These are phyloP conservation scores for Macrocystidia cucumis DNA, from an alignment of 1,284 basidiomycete genomes.

Conservation along the genomic window DNA sequence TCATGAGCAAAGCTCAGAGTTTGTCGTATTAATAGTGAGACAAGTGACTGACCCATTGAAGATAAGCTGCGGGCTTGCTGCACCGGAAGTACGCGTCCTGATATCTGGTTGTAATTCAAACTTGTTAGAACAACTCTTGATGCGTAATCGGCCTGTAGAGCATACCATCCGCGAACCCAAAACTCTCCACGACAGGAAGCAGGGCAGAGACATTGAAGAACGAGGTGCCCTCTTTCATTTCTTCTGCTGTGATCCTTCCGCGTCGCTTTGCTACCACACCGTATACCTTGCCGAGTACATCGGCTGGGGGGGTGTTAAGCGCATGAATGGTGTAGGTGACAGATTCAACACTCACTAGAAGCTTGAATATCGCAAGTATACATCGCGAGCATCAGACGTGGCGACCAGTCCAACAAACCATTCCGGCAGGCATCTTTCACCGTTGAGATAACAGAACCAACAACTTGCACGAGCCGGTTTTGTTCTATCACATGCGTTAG, in stretches of 20 bases:
- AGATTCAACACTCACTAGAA: slow-evolving; percentile 62
- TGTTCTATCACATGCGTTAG: slow-evolving; percentile 36
- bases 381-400: slow-evolving; percentile 95
- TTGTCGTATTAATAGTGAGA: slow-evolving; percentile 2
- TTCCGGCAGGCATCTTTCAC: slow-evolving; percentile 86
- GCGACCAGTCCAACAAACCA: slow-evolving; percentile 95
- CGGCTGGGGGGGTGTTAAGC: slow-evolving; percentile 45
- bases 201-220: slow-evolving; percentile 91
- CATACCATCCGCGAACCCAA: slow-evolving; percentile 93
- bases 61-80: slow-evolving; percentile 93
- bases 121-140: slow-evolving; percentile 1
- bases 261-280: slow-evolving; percentile 88
- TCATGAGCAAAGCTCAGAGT: slow-evolving; percentile 2
- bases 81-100: slow-evolving; percentile 92
- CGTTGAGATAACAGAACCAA: slow-evolving; percentile 84
- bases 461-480: slow-evolving; percentile 68
- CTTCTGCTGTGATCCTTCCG: slow-evolving; percentile 91
- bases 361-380: slow-evolving; percentile 99
- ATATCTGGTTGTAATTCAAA: slow-evolving; percentile 62
- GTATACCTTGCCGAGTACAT: slow-evolving; percentile 97
- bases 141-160: slow-evolving; percentile 10
- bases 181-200: slow-evolving; percentile 95
- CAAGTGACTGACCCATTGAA: slow-evolving; percentile 74
- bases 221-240: slow-evolving; percentile 97
- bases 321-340: slow-evolving; percentile 2